Percentiles rank a stretch among this genome's conserved stretches.
Evolutionary conservation across 371 early-diverging fungal species (phyloP).

Genomic region (Saksenaea vasiformis): DNA sequence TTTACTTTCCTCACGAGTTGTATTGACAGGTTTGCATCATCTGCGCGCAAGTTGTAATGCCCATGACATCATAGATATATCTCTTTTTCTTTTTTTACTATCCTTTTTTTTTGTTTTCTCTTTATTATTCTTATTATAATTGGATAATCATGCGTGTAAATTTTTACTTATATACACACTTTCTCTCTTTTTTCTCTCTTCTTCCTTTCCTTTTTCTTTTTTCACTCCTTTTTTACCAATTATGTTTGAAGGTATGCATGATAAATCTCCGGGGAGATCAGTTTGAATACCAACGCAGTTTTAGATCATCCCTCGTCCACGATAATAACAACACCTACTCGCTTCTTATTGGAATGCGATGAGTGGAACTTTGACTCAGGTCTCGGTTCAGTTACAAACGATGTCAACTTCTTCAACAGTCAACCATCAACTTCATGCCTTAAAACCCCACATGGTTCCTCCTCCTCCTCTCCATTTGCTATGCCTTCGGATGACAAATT

Average conservation of each 20-base stretch:
- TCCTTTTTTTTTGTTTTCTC: not conserved
- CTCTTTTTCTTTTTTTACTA: not conserved
- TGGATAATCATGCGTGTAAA: not conserved
- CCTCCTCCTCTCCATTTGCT: not conserved
- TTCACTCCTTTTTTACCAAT: not conserved
- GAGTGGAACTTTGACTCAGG: slow-evolving; percentile 13
- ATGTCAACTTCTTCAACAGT: slow-evolving; percentile 9
- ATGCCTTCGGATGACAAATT: not conserved
- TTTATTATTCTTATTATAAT: not conserved
- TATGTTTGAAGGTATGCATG: slow-evolving; percentile 1
- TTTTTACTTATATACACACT: not conserved
- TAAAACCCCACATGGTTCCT: not conserved
- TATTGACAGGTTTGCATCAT: slow-evolving; percentile 4
- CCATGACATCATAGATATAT: not conserved
- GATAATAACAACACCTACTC: slow-evolving; percentile 9
- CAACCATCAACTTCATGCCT: not conserved
- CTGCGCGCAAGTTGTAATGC: not conserved
- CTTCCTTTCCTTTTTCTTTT: not conserved
- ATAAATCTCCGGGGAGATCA: not conserved
- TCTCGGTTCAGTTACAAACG: slow-evolving; percentile 6
- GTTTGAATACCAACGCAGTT: slow-evolving; percentile 5
- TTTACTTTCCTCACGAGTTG: not conserved
- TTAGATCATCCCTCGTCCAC: slow-evolving; percentile 1
- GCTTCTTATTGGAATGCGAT: slow-evolving; percentile 16
- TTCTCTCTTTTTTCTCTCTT: not conserved